Evolutionary conservation across 352 stramenopile genomes (phyloP), one percentile per base, ranked within the genome.

Genomic region (Phytophthora sp.): DNA sequence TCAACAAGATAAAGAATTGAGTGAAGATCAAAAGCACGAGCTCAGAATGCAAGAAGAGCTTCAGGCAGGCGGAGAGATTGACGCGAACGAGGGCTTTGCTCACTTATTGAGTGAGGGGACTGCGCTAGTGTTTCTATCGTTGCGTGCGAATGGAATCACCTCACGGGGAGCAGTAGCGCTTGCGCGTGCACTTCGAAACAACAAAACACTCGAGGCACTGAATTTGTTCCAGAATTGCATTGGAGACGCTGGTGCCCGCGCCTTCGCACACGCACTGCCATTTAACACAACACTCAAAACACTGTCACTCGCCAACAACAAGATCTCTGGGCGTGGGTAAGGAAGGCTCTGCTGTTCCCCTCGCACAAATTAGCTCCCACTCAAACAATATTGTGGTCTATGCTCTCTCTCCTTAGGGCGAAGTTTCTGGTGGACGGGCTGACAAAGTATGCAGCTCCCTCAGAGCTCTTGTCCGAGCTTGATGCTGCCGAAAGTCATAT

Each of bases 161-260:
- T 46, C 48, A 11, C 43, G 30, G 12, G 79, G 76, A 50, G 82
- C 77, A 0, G 24, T 45, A 1, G 76, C 72, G 18, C 59, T 94
- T 4, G 82, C 79, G 0, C 38, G 46, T 5, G 65, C 68, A 3
- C 44, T 94, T 0, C 71, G 72, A 1, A 24, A n/a, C 6, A 91
- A 84, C 61, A 66, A 72, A 31, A 86, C 49, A 11, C 72, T 94
- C 5, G 60, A 85, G 56, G 59, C 75, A 24, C 74, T 94, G 26
- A 94, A 92, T 39, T 54, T 92, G 28, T 94, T 92, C 34, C 72
- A 86, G 23, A 94, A 94, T 49, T 24, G 49, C 0, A 68, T 94
- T 10, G 72, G 68, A 0, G 81, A 94, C 53, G 72, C 66, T 15
- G 85, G 85, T 2, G 80, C 79, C 0, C 27, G 74, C 6, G 85